Base-by-base conservation (phyloP, 2,329 filamentous ascomycete genomes). In the Rhytidhysteron rufulum region DNA sequence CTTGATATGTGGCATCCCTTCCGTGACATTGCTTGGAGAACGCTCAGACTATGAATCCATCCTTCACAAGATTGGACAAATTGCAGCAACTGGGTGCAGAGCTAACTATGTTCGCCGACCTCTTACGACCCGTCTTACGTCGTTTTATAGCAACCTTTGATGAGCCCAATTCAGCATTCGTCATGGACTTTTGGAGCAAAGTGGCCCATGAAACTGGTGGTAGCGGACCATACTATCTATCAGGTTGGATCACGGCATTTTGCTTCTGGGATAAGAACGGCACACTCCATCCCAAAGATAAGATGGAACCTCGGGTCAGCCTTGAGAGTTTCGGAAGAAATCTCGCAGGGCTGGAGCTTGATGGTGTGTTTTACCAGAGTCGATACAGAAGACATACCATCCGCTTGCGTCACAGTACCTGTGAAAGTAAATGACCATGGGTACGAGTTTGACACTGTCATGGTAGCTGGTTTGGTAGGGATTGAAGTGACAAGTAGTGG, bases 11-110 rank as follows among this genome's bases (percentile, higher is more conserved):
- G 76, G 75, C 0, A 60, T 80, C 2, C 77, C 77, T 0, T 69
- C 67, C 0, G 72, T 79, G 0, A 79, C 75, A 0, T 55, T 80
- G 2, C 62, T 73, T 0, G 76, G 77, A 2, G 63, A 72, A 29
- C 50, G 60, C 10, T 41, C 43, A 1, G 75, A 80, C 53, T 80
- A 72, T 66, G 49, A 59, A 17, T 49, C 50, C 18, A 54, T 80
- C 5, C 49, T 67, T 8, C 43, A 27, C 1, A 70, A 69, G 44
- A n/a, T 43, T 79, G 4, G 66, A 73, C 9, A 64, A 62, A 13
- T 53, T 80, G 1, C 18, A 48, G 0, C 55, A 66, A 2, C 73
- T 73, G 39, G 76, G 75, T 0, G 30, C 52, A 1, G 68, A 79
- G 50, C 62, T 72, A 0, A 47, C 44, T 0, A 46, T 51, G 20